These are phyloP conservation scores for Millerozyma acaciae DNA, from an alignment of 805 yeast species.

Conservation along the genomic window DNA sequence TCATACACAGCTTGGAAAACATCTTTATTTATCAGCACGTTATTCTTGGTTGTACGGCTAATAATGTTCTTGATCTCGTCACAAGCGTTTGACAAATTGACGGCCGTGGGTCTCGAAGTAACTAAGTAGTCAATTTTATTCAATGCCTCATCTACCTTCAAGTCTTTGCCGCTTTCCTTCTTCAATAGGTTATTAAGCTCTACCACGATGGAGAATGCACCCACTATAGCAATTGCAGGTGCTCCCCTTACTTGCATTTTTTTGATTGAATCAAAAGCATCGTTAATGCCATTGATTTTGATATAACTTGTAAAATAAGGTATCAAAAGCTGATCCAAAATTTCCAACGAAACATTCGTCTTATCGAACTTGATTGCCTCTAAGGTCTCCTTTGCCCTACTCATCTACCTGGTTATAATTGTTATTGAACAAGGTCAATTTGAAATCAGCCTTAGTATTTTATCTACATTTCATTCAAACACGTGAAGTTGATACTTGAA, in stretches of 20 bases:
- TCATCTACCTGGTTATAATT: too few species aligned
- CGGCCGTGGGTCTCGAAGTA: constrained; percentile 92
- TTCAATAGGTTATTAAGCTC: constrained; percentile 44
- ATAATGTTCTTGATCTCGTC: constrained; percentile 42
- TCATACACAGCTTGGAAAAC: constrained; percentile 31
- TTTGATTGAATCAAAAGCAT: constrained; percentile 80
- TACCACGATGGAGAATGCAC: constrained; percentile 76
- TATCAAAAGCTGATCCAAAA: constrained; percentile 76
- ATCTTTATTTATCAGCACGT: constrained; percentile 21
- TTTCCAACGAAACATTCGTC: constrained; percentile 42
- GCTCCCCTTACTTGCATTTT: constrained; percentile 97
- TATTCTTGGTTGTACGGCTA: constrained; percentile 7
- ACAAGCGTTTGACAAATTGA: constrained; percentile 78
- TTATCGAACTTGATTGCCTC: constrained; percentile 68
- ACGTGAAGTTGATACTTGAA: constrained; percentile 1
- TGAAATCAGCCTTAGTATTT: neutral
- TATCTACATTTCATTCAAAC: neutral
- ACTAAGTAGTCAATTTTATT: constrained; percentile 61
- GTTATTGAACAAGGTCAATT: neutral
- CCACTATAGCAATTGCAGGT: constrained; percentile 96
- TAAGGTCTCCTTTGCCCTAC: constrained; percentile 28
- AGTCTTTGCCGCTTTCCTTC: constrained; percentile 3
- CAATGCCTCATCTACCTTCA: constrained; percentile 33
- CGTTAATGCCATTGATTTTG: constrained; percentile 56
- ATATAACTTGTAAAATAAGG: constrained; percentile 79